phyloP scores from a whole-genome alignment of 2,329 filamentous ascomycete genomes.

The Aspergillus carbonarius region DNA sequence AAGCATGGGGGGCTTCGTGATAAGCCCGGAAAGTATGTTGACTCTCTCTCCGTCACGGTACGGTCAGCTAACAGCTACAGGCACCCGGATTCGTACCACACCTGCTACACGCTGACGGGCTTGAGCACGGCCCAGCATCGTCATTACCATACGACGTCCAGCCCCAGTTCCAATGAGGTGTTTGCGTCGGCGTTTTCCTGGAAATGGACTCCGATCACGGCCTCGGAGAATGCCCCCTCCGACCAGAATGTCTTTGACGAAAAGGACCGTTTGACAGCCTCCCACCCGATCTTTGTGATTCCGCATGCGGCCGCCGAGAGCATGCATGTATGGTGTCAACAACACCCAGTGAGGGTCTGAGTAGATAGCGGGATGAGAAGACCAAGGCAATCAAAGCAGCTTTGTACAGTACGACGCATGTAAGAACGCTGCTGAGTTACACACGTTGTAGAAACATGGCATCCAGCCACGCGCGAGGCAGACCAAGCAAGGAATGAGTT shows the following conservation, averaged over 20 bases:
- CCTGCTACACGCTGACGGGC: constrained; percentile 85
- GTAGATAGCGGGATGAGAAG: background rate
- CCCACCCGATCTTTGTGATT: constrained; percentile 85
- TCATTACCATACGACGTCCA: constrained; percentile 47
- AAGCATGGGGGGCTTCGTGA: constrained; percentile 82
- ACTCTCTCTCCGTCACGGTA: background rate
- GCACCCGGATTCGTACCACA: constrained; percentile 83
- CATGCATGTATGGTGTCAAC: constrained; percentile 64
- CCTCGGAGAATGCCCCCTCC: constrained; percentile 48
- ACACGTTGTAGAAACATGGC: background rate
- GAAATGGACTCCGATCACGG: constrained; percentile 40
- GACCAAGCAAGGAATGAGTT: background rate
- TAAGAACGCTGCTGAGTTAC: background rate
- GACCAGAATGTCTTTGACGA: constrained; percentile 67
- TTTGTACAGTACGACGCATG: constrained; percentile 9
- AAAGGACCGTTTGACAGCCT: constrained; percentile 65
- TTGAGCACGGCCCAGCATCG: constrained; percentile 77
- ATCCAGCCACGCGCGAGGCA: constrained; percentile 1
- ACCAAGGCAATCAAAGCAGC: background rate
- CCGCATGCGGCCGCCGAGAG: constrained; percentile 67
- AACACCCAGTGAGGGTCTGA: constrained; percentile 21
- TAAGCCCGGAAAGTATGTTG: constrained; percentile 81
- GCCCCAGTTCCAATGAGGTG: constrained; percentile 29
- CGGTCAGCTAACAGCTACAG: constrained; percentile 44
- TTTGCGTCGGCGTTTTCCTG: constrained; percentile 42